Evolutionary conservation across 1,139 yeast genomes (phyloP), one percentile per base, ranked within the genome.

Genomic region (Sugiyamaella paludigena): DNA sequence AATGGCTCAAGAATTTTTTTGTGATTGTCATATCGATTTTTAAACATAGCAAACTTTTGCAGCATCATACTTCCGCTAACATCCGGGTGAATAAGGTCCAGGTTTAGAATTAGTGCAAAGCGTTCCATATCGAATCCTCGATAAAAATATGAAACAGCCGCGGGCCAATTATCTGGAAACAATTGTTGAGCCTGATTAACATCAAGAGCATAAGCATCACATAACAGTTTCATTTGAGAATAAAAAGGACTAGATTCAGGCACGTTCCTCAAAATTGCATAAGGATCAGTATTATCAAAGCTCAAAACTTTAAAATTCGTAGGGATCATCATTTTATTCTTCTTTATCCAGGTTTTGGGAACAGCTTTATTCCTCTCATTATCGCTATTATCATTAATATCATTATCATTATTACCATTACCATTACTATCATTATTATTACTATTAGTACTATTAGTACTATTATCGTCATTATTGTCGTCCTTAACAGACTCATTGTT

Each of bases 161-260:
- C 47, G 4, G 47, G 37, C 58, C 58, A 54, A 29, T 43, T 43
- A 4, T 19, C n/a, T 8, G 45, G 48, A 40, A 38, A 36, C 13
- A 9, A 15, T n/a, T 30, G 33, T 27, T 41, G 45, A 6, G 38
- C 38, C 16, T 26, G 19, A 7, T 7, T 10, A 27, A 45, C 11
- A 32, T 45, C 37, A 3, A 47, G 33, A 10, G 36, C 35, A 40
- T 44, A 53, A 8, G 29, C 47, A 28, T 36, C 29, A 40, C 53
- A 51, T 29, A 51, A 39, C 12, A 52, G 35, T 24, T 26, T 30
- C 48, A 52, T 47, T 24, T 38, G 42, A 10, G 24, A n/a, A 37
- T 50, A 50, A 31, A 30, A 44, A n/a, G 45, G 43, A 34, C 47
- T 44, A 19, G 24, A 40, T 12, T 16, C 19, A 12, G 55, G 57